Base-by-base conservation (phyloP, 805 yeast species). In the Candida verbasci region DNA sequence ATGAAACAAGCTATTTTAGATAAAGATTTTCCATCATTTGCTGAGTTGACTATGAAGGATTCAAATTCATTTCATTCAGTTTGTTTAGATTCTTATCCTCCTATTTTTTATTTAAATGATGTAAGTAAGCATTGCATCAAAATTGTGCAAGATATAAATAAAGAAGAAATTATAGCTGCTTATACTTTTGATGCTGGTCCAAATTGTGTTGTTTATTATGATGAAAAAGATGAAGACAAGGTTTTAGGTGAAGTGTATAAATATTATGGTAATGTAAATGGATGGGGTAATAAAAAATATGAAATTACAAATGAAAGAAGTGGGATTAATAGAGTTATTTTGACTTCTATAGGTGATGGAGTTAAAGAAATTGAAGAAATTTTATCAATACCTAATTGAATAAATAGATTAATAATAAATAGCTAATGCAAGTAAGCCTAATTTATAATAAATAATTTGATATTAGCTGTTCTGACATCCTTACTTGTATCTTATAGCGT, bases 141-240 rank as follows among this genome's bases (percentile, higher is more conserved):
- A 49, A 68, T 86, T 34, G 74, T 88, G 32, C 94, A 93, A 60
- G 65, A 71, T 38, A 76, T 93, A 56, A 93, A 93, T 55, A 80
- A 73, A 45, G 47, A 58, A 3, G 80, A 75, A 24, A 17, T 24
- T 9, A 72, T 91, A 38, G 98, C 96, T 9, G 97, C 97, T 25
- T 93, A 93, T 62, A 93, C 99, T 1, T 93, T 84, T 55, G 99
- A 93, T 61, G 99, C 99, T 22, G 99, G 99, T 56, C 98, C 99
- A 62, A 93, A 93, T 63, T 96, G 97, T 15, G 99, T 93, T 30
- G 75, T 93, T 43, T 93, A 93, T 66, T 93, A 93, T 57, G 79
- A 82, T 55, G 74, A 74, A 46, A 70, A 79, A 52, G 76, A 91
- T 61, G 96, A 88, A 62, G 49, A 63, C n/a, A 70, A 68, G 43